Evolutionary conservation across 2,329 filamentous ascomycete species (phyloP).

Genomic region (Tolypocladium capitatum): DNA sequence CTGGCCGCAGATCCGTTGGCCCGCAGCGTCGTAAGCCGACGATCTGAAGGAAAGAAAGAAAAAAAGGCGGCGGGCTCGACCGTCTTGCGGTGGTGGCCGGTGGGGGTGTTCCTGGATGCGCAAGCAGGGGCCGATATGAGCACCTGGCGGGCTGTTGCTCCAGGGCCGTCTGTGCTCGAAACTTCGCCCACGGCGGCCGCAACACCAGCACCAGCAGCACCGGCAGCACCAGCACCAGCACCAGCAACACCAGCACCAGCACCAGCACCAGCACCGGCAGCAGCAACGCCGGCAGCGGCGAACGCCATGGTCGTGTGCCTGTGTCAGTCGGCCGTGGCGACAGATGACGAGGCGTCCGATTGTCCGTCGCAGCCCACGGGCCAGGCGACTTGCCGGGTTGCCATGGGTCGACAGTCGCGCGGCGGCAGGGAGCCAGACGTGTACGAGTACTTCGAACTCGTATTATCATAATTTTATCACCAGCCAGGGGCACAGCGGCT

Average conservation of each 20-base stretch:
- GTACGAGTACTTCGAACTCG: too few species aligned
- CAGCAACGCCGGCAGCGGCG: too few species aligned
- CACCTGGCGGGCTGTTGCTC: too few species aligned
- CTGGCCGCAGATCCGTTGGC: background rate
- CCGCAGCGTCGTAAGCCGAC: background rate
- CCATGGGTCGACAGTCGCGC: too few species aligned
- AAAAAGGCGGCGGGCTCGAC: background rate
- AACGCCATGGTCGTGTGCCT: too few species aligned
- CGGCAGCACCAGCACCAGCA: too few species aligned
- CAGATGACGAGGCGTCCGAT: background rate
- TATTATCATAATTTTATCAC: too few species aligned
- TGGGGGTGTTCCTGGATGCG: background rate
- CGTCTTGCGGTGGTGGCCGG: background rate
- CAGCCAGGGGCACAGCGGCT: background rate
- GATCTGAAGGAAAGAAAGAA: background rate
- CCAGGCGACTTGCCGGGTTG: background rate
- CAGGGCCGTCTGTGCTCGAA: background rate
- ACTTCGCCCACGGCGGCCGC: background rate
- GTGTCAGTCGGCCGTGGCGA: too few species aligned
- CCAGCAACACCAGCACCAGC: too few species aligned
- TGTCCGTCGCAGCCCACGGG: background rate
- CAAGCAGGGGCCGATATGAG: constrained; percentile 1
- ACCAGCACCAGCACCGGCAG: too few species aligned
- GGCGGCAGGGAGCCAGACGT: background rate
- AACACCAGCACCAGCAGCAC: too few species aligned